Conservation (phyloP, 2,329 filamentous ascomycete genomes). For the Microthyrium microscopicum region DNA sequence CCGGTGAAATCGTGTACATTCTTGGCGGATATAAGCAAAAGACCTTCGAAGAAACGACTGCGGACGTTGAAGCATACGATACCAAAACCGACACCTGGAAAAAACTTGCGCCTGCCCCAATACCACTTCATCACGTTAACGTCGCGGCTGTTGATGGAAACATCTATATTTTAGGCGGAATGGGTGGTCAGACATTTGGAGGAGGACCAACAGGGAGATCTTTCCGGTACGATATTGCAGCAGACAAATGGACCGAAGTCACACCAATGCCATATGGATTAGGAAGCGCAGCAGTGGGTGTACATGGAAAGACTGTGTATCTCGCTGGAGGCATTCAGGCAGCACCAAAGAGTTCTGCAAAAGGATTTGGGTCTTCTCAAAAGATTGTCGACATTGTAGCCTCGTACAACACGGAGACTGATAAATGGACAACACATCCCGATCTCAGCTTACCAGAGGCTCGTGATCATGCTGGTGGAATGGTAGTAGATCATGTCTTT, state of each 20-base stretch:
- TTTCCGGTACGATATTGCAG: constrained; percentile 11
- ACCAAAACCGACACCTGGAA: constrained; percentile 11
- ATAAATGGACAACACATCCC: constrained; percentile 9
- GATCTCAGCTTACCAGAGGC: constrained; percentile 12
- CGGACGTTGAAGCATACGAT: background rate
- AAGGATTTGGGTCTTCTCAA: constrained; percentile 11
- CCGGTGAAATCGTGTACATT: background rate
- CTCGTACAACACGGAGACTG: constrained; percentile 10
- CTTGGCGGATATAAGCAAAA: background rate
- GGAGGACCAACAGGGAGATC: constrained; percentile 10
- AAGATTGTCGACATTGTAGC: constrained; percentile 11
- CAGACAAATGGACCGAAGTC: constrained; percentile 9
- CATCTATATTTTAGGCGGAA: constrained; percentile 14
- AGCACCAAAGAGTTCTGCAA: constrained; percentile 11
- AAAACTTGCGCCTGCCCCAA: constrained; percentile 10
- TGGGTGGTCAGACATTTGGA: background rate
- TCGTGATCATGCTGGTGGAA: constrained; percentile 13
- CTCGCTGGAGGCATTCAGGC: constrained; percentile 12
- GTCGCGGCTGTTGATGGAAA: constrained; percentile 11
- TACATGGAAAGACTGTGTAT: constrained; percentile 10
- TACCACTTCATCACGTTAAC: constrained; percentile 14
- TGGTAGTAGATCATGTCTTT: constrained; percentile 12
- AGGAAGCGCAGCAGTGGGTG: constrained; percentile 13
- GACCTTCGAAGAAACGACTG: background rate
- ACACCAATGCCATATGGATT: constrained; percentile 8